phyloP scores from a whole-genome alignment of 345 rosid genomes.

The Orychophragmus violaceus region DNA sequence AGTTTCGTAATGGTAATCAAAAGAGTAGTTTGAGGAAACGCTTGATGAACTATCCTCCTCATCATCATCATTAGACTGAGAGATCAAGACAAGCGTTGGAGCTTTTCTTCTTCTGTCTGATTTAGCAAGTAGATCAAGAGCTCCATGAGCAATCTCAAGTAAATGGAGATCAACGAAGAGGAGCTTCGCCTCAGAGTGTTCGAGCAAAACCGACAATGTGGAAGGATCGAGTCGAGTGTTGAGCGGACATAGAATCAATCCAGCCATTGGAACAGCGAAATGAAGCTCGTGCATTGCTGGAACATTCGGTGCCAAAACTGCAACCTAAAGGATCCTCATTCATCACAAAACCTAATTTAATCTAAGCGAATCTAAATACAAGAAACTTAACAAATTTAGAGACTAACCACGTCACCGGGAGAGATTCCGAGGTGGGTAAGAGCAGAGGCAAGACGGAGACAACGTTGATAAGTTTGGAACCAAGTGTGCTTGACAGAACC shows the following conservation, averaged over 20 bases:
- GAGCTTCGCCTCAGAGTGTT: conserved; percentile 54
- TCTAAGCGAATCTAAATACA: not conserved
- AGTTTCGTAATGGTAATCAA: conserved; percentile 43
- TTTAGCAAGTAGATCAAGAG: conserved; percentile 45
- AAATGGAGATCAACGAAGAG: conserved; percentile 55
- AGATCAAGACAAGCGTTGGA: conserved; percentile 44
- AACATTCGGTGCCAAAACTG: conserved; percentile 58
- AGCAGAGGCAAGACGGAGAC: conserved; percentile 68
- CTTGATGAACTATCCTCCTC: conserved; percentile 1
- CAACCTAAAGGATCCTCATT: conserved; percentile 41
- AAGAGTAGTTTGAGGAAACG: conserved; percentile 8
- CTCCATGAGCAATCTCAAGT: conserved; percentile 44
- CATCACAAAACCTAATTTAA: not conserved
- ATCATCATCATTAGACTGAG: conserved; percentile 27
- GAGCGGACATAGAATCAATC: conserved; percentile 66
- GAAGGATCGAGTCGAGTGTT: conserved; percentile 55
- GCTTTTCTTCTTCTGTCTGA: conserved; percentile 20
- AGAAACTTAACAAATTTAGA: not conserved
- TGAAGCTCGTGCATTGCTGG: conserved; percentile 82
- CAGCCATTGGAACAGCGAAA: conserved; percentile 81
- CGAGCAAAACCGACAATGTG: conserved; percentile 45
- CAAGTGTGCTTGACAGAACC: conserved; percentile 51
- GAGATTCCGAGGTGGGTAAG: conserved; percentile 50
- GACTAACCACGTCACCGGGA: conserved; percentile 62
- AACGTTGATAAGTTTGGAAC: conserved; percentile 58